phyloP scores from a whole-genome alignment of 805 yeast genomes.

The Saturnispora kantuleensis region DNA sequence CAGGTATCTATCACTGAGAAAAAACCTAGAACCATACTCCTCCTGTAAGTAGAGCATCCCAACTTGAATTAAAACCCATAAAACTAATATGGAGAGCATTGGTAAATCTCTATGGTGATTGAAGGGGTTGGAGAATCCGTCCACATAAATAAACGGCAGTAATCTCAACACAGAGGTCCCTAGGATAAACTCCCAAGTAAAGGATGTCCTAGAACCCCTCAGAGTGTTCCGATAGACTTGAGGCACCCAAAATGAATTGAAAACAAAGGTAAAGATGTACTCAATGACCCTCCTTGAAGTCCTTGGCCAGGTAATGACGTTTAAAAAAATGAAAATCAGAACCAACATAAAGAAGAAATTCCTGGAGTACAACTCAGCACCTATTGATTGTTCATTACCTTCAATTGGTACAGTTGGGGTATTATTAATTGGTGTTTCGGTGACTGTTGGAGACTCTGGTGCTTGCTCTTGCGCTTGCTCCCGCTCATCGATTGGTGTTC shows the following conservation, averaged over 20 bases:
- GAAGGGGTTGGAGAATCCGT: conserved; percentile 44
- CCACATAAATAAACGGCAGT: conserved; percentile 54
- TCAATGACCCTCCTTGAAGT: conserved; percentile 48
- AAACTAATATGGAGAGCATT: conserved; percentile 35
- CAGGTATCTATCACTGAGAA: conserved; percentile 61
- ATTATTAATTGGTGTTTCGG: conserved; percentile 14
- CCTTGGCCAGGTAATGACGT: conserved; percentile 55
- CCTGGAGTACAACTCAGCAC: conserved; percentile 48
- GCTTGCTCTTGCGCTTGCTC: conserved; percentile 5
- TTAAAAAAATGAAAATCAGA: conserved; percentile 46
- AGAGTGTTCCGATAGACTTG: conserved; percentile 72
- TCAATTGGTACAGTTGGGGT: conserved; percentile 23
- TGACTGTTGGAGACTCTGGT: not conserved
- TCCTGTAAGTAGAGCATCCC: conserved; percentile 51
- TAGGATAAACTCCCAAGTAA: conserved; percentile 66
- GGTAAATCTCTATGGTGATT: conserved; percentile 54
- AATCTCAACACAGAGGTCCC: conserved; percentile 57
- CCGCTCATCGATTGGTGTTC: conserved; percentile 38
- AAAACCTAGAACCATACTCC: conserved; percentile 69
- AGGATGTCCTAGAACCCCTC: conserved; percentile 57
- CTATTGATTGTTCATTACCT: conserved; percentile 43
- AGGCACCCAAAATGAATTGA: conserved; percentile 80
- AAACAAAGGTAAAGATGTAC: conserved; percentile 35
- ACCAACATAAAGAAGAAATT: conserved; percentile 45
- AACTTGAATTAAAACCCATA: conserved; percentile 58